Percentiles rank a stretch among this genome's conserved stretches.
phyloP scores from a whole-genome alignment of 371 early-diverging fungal species.

The Chytridium lagenaria region DNA sequence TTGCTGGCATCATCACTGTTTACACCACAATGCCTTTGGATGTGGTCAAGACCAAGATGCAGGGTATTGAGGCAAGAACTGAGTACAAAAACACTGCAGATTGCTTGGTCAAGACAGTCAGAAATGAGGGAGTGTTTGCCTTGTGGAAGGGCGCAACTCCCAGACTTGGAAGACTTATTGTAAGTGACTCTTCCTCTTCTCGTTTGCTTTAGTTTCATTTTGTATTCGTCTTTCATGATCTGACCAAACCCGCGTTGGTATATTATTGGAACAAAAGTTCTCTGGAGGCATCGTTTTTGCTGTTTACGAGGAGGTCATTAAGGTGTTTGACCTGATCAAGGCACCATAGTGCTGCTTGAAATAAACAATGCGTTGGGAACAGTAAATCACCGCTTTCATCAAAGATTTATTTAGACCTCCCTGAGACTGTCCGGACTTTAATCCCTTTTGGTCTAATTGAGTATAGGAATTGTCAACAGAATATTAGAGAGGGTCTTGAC shows the following conservation, averaged over 20 bases:
- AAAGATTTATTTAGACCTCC: too few species aligned
- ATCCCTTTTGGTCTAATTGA: too few species aligned
- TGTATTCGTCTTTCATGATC: not conserved
- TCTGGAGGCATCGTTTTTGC: conserved; percentile 95
- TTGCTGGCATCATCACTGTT: conserved; percentile 89
- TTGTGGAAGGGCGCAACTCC: conserved; percentile 95
- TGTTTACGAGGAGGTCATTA: conserved; percentile 81
- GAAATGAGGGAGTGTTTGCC: conserved; percentile 77
- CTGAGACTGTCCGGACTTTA: too few species aligned
- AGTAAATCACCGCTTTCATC: too few species aligned
- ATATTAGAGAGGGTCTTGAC: too few species aligned
- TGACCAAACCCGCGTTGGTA: not conserved
- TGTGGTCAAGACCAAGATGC: conserved; percentile 94
- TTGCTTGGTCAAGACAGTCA: conserved; percentile 73
- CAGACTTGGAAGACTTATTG: conserved; percentile 81
- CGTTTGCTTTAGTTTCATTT: not conserved
- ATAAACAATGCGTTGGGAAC: too few species aligned
- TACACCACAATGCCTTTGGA: conserved; percentile 95
- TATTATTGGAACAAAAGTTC: conserved; percentile 58
- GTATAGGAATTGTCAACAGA: too few species aligned
- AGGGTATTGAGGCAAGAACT: conserved; percentile 70
- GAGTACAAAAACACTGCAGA: conserved; percentile 75
- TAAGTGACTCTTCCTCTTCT: conserved; percentile 53
- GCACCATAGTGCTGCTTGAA: too few species aligned
- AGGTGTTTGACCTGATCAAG: conserved; percentile 31